Evolutionary conservation across 2,329 filamentous ascomycete genomes (phyloP).

Genomic region (Calonectria pseudoreteaudii): DNA sequence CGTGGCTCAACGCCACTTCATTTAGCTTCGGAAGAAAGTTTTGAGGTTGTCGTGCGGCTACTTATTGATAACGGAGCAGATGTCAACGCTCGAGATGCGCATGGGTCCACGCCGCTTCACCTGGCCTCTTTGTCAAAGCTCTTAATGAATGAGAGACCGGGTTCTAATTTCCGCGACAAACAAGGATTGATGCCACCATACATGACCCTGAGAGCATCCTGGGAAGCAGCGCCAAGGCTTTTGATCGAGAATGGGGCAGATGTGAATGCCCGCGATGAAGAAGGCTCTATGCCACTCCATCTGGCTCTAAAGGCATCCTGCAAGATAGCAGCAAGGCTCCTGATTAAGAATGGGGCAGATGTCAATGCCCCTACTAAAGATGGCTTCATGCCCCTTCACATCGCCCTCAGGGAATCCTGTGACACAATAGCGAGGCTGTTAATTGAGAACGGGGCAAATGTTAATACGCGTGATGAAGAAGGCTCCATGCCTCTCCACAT

Average conservation of each 20-base stretch:
- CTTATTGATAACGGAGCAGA: background rate
- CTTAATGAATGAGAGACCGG: background rate
- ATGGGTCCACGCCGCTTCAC: background rate
- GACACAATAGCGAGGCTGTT: background rate
- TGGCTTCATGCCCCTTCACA: background rate
- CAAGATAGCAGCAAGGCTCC: background rate
- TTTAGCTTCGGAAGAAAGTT: background rate
- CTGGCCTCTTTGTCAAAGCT: background rate
- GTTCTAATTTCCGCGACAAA: background rate
- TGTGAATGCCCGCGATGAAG: background rate
- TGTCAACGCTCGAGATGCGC: background rate
- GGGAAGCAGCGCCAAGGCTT: background rate
- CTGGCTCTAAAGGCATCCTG: background rate
- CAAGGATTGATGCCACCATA: background rate
- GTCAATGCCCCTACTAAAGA: background rate
- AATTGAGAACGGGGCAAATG: background rate
- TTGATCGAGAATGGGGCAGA: background rate
- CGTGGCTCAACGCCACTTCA: background rate
- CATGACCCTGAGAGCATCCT: background rate
- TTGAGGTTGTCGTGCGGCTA: background rate
- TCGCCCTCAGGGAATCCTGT: background rate
- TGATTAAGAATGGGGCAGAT: background rate
- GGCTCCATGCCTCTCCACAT: background rate
- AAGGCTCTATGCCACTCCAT: background rate
- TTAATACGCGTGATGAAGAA: background rate